phyloP scores from a whole-genome alignment of 148 eudicot genomes.

The Fagopyrum esculentum region DNA sequence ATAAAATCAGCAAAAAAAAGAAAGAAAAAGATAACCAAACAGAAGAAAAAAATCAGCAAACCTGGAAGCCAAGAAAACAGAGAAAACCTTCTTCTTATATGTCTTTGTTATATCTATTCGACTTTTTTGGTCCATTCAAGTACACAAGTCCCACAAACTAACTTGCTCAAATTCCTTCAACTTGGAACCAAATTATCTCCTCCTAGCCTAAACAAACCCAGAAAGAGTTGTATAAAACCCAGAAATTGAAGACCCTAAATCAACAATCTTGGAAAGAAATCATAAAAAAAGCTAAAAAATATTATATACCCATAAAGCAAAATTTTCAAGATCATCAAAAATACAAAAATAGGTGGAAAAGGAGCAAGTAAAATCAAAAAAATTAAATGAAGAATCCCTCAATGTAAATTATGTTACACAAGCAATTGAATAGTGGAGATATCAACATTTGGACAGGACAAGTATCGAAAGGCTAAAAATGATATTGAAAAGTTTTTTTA shows the following conservation, averaged over 20 bases:
- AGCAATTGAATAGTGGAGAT: too few species aligned
- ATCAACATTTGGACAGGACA: too few species aligned
- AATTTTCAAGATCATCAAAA: not conserved
- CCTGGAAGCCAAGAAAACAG: too few species aligned
- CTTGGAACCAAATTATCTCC: not conserved
- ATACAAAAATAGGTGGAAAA: not conserved
- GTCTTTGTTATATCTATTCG: too few species aligned
- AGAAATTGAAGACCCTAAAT: not conserved
- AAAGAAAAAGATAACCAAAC: too few species aligned
- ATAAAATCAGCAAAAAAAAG: too few species aligned
- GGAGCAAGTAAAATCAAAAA: not conserved
- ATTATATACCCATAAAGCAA: not conserved
- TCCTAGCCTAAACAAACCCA: not conserved
- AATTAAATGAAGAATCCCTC: not conserved
- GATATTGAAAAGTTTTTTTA: too few species aligned
- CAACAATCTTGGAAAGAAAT: not conserved
- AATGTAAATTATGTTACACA: too few species aligned
- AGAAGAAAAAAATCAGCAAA: too few species aligned
- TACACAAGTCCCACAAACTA: slow-evolving; percentile 1
- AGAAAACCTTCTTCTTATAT: too few species aligned
- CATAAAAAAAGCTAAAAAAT: not conserved
- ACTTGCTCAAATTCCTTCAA: not conserved
- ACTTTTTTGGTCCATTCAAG: not conserved
- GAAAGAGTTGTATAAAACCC: not conserved
- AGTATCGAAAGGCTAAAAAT: too few species aligned